phyloP scores from a whole-genome alignment of 108 stramenopile genomes.

The Cyclotella distinguenda region DNA sequence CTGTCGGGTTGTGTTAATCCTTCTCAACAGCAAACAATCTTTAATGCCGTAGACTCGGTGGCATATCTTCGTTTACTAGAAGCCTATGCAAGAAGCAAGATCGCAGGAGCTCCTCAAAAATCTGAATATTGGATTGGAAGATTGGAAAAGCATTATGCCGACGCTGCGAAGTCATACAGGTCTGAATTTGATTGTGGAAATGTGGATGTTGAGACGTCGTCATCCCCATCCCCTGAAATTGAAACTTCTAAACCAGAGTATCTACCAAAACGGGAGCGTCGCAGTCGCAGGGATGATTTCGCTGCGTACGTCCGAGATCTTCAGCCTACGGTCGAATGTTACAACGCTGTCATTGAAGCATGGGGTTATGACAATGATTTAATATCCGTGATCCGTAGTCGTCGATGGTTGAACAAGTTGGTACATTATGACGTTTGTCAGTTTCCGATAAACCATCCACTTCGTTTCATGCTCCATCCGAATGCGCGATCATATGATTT shows the following conservation, averaged over 20 bases:
- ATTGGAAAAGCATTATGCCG: constrained; percentile 28
- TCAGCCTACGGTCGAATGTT: constrained; percentile 55
- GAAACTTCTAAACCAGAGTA: constrained; percentile 7
- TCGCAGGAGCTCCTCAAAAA: constrained; percentile 53
- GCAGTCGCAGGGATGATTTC: constrained; percentile 11
- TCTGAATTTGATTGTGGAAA: neutral
- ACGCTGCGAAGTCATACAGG: constrained; percentile 7
- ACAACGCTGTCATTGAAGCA: constrained; percentile 71
- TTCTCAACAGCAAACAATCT: neutral
- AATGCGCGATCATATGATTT: constrained; percentile 69
- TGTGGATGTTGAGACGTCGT: neutral
- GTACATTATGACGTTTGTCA: constrained; percentile 6
- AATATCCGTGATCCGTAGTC: constrained; percentile 57
- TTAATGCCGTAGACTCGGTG: constrained; percentile 39
- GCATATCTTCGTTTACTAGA: constrained; percentile 63
- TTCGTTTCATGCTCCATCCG: constrained; percentile 24
- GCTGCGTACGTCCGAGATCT: constrained; percentile 23
- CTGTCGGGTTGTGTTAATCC: neutral
- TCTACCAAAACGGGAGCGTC: neutral
- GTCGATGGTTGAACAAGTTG: constrained; percentile 70
- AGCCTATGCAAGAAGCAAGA: constrained; percentile 40
- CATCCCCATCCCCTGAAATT: neutral
- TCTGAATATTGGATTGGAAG: constrained; percentile 60
- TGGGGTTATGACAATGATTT: constrained; percentile 68
- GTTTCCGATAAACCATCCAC: constrained; percentile 1